Conservation (phyloP, 2,329 filamentous ascomycete species). For the Diplodia sapinea region DNA sequence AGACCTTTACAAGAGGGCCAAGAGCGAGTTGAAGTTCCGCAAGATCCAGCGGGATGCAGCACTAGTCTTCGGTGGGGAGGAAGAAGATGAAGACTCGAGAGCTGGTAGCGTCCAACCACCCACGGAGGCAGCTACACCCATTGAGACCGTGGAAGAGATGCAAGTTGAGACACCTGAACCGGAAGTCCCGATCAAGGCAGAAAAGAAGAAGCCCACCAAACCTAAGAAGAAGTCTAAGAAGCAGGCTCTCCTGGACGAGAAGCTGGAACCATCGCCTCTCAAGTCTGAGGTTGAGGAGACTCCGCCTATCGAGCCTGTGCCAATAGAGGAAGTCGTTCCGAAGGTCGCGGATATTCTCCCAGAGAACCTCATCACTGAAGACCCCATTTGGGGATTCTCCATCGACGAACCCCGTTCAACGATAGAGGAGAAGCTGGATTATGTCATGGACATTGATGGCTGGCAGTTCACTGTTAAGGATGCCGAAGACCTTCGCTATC, state of each 20-base stretch:
- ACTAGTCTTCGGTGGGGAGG: constrained; percentile 72
- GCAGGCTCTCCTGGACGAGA: constrained; percentile 71
- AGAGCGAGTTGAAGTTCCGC: constrained; percentile 66
- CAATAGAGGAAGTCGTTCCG: constrained; percentile 38
- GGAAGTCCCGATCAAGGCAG: constrained; percentile 39
- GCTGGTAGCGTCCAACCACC: constrained; percentile 46
- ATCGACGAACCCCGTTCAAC: constrained; percentile 65
- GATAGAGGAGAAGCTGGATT: constrained; percentile 67
- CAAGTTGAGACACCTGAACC: constrained; percentile 46
- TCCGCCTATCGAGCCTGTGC: constrained; percentile 9
- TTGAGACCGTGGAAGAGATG: constrained; percentile 48
- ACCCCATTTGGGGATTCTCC: constrained; percentile 61
- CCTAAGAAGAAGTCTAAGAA: constrained; percentile 78
- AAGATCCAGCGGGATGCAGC: constrained; percentile 87
- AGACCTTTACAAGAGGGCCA: constrained; percentile 77
- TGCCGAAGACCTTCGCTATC: constrained; percentile 67
- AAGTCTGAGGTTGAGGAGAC: constrained; percentile 48
- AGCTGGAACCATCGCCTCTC: constrained; percentile 52
- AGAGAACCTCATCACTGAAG: constrained; percentile 36
- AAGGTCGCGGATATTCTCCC: constrained; percentile 43
- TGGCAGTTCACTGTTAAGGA: constrained; percentile 73
- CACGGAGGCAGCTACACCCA: constrained; percentile 55
- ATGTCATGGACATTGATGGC: constrained; percentile 72
- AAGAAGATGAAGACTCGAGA: constrained; percentile 56
- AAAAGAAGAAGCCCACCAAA: constrained; percentile 56